Evolutionary conservation across 176 grass and related monocot genomes (phyloP), one percentile per base, ranked within the genome.

Genomic region (Luzula sylvatica): DNA sequence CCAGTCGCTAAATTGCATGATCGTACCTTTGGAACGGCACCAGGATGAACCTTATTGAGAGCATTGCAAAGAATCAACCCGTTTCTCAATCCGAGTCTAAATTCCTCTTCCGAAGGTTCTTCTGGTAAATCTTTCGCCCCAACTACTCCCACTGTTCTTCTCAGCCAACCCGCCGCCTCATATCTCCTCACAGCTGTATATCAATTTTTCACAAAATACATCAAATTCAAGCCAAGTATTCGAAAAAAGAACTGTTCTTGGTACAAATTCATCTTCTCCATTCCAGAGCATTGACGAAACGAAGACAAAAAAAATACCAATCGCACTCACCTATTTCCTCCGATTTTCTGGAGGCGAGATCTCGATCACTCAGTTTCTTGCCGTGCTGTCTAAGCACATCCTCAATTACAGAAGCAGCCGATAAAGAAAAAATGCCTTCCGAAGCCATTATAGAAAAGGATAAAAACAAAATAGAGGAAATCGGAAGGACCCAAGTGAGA

Each of bases 1-100:
- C n/a, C n/a, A n/a, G n/a, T n/a, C n/a, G n/a, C n/a, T 9, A 35
- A 35, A 35, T 35, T 35, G 30, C 30, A 35, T 35, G 3, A 14
- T 66, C 68, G 65, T 56, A 80, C 92, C 86, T 98, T 98, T 57
- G 75, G 61, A 38, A 98, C 75, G 8, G 92, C 81, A 39, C 92
- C 92, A 8, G 78, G 92, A 67, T 98, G 92, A 57, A 98, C 55
- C 65, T 83, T 76, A 58, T 98, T 98, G 51, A 98, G 81, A 58
- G 86, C 92, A 75, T 78, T 81, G 78, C 92, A 98, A 57, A 98
- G 86, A 68, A 98, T 98, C 75, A 90, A 68, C 21, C 92, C 92
- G 45, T 80, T 98, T 40, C 81, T 82, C 35, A 98, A 80, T 26
- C 92, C 92, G 32, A 90, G 59, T 38, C 92, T 80, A 60, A 90